phyloP scores from a whole-genome alignment of 495 filamentous ascomycete genomes.

The Tuber indicum region DNA sequence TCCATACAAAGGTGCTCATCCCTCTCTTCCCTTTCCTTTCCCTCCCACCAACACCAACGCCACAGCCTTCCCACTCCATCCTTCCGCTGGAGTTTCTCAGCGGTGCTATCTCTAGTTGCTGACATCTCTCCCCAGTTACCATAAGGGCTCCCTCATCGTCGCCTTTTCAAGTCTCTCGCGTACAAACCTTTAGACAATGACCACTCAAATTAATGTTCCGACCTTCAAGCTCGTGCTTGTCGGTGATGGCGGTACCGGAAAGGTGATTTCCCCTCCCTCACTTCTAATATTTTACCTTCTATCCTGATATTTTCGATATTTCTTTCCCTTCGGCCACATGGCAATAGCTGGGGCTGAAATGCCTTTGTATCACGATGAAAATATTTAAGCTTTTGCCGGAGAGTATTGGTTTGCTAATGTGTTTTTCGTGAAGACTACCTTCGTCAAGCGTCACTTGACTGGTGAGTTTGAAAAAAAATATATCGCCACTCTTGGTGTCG shows the following conservation, averaged over 20 bases:
- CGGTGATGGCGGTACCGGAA: constrained; percentile 98
- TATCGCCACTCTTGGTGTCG: constrained; percentile 98
- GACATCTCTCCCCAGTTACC: constrained; percentile 18
- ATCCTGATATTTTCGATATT: constrained; percentile 16
- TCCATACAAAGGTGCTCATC: constrained; percentile 23
- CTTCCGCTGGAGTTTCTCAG: not conserved
- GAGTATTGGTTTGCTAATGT: constrained; percentile 20
- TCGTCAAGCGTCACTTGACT: constrained; percentile 99
- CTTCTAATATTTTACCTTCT: constrained; percentile 17
- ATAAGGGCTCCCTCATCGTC: constrained; percentile 15
- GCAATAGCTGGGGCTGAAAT: constrained; percentile 14
- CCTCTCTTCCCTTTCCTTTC: constrained; percentile 8
- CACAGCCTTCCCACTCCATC: not conserved
- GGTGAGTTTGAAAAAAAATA: constrained; percentile 99
- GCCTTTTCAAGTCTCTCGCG: constrained; percentile 16
- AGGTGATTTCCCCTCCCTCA: constrained; percentile 57
- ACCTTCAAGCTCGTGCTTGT: constrained; percentile 99
- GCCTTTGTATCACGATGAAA: constrained; percentile 2
- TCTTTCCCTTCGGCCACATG: constrained; percentile 3
- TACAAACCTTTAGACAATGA: constrained; percentile 24
- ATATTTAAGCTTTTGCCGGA: constrained; percentile 19
- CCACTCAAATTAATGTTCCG: constrained; percentile 44
- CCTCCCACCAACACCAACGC: not conserved
- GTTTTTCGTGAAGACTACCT: constrained; percentile 69
- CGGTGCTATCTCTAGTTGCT: constrained; percentile 12